Evolutionary conservation across 495 filamentous ascomycete species (phyloP), one percentile per base, ranked within the genome.

Genomic region (Aspergillus sparsus): DNA sequence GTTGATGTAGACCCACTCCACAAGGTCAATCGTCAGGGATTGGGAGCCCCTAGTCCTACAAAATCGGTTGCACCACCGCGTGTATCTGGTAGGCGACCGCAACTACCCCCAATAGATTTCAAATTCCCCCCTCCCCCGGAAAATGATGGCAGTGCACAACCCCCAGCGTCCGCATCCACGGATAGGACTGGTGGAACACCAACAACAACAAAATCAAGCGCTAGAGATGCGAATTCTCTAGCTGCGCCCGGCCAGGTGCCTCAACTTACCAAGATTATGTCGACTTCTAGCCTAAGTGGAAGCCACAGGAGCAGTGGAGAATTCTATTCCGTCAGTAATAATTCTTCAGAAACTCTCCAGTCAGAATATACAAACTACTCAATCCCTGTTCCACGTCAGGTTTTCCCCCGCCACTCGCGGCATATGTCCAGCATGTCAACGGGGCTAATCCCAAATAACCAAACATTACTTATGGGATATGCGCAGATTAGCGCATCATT

Each of bases 401-500:
- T 73, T 9, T 76, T 81, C 63, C 62, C 83, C 37, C 68, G 81
- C 9, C 89, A 91, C 71, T 72, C 69, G 33, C 84, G 89, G 44
- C 82, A 86, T 62, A 76, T 76, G 62, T 92, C 90, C 27, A 85
- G 76, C 62, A 66, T 89, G 16, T 66, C 76, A 7, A 74, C 71
- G 47, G 73, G 67, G 47, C 74, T 79, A 18, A 67, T 76, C 74
- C 62, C 61, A 61, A 61, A 86, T 77, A 66, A 83, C 49, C 92
- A 98, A 74, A 84, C 88, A 13, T 74, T 98, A 53, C 93, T 98
- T 86, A 98, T 98, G 94, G 94, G 93, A 9, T 98, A 96, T 75
- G 95, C 89, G 6, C 93, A 98, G 69, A 83, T 97, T n/a, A 87
- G 88, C 66, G 94, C 95, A 15, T 89, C 90, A 0, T 98, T 98